These are phyloP conservation scores for Sapria himalayana DNA, from an alignment of 345 rosid species.

Conservation along the genomic window DNA sequence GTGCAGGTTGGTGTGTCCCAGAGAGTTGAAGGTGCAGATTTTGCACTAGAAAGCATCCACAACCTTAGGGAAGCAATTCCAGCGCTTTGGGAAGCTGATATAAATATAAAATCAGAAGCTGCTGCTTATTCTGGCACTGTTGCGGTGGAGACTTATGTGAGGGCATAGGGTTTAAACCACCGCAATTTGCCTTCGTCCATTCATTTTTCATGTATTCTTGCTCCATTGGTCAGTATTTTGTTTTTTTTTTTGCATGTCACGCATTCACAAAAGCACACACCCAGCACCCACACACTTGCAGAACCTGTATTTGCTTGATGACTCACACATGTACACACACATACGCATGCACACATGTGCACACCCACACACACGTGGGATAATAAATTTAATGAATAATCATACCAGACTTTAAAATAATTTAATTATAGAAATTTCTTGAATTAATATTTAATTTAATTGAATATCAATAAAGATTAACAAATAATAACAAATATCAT, in stretches of 20 bases:
- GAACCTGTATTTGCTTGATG: constrained; percentile 9
- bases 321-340: not conserved
- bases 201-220: not conserved
- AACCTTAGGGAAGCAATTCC: constrained; percentile 61
- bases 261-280: too few species aligned
- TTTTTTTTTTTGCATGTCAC: too few species aligned
- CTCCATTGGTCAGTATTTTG: constrained; percentile 7
- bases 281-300: too few species aligned
- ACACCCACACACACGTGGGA: too few species aligned
- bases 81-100: constrained; percentile 44
- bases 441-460: too few species aligned
- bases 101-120: constrained; percentile 30
- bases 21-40: constrained; percentile 48
- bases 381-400: too few species aligned
- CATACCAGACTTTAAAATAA: too few species aligned
- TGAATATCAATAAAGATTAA: too few species aligned
- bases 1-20: constrained; percentile 50
- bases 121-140: constrained; percentile 26
- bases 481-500: too few species aligned
- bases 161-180: too few species aligned
- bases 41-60: constrained; percentile 62
- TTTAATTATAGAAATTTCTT: too few species aligned
- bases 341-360: not conserved
- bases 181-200: too few species aligned
- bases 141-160: constrained; percentile 54